Conservation (phyloP, 768 basidiomycete species). For the Kondoa subrosea region DNA sequence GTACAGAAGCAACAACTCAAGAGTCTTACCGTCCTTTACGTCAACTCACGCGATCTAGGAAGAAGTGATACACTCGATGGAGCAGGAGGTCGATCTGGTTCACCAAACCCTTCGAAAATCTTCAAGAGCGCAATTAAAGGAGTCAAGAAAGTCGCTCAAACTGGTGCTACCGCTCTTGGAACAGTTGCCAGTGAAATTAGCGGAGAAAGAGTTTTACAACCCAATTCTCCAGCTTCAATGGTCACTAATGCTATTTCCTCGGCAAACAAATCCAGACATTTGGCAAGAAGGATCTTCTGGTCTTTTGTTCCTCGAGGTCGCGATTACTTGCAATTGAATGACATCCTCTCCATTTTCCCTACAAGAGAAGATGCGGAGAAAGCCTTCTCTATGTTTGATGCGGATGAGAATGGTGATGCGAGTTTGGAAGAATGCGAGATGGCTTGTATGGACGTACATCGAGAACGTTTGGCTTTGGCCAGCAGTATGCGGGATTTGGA, state of each 20-base stretch:
- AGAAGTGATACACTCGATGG: constrained; percentile 47
- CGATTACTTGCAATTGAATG: constrained; percentile 46
- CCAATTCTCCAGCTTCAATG: constrained; percentile 65
- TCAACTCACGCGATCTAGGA: constrained; percentile 57
- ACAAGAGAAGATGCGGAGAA: constrained; percentile 37
- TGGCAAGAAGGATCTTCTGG: constrained; percentile 71
- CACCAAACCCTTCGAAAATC: constrained; percentile 44
- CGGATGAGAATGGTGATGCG: constrained; percentile 38
- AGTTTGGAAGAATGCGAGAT: constrained; percentile 49
- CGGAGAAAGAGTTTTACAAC: constrained; percentile 54
- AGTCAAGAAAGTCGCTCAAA: constrained; percentile 54
- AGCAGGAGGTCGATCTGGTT: constrained; percentile 29
- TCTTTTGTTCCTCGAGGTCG: constrained; percentile 53
- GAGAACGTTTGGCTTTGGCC: constrained; percentile 67
- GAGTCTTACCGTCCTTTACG: constrained; percentile 57
- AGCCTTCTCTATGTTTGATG: constrained; percentile 35
- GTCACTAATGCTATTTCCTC: constrained; percentile 63
- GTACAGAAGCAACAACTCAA: constrained; percentile 65
- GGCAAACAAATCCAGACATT: constrained; percentile 55
- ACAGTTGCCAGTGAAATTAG: constrained; percentile 49
- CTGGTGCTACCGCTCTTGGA: constrained; percentile 57
- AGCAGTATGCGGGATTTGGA: constrained; percentile 78
- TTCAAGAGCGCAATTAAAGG: constrained; percentile 57
- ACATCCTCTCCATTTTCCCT: constrained; percentile 57
- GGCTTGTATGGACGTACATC: constrained; percentile 49